phyloP scores from a whole-genome alignment of 176 grass and related monocot genomes.

The Aegilops tauschii region DNA sequence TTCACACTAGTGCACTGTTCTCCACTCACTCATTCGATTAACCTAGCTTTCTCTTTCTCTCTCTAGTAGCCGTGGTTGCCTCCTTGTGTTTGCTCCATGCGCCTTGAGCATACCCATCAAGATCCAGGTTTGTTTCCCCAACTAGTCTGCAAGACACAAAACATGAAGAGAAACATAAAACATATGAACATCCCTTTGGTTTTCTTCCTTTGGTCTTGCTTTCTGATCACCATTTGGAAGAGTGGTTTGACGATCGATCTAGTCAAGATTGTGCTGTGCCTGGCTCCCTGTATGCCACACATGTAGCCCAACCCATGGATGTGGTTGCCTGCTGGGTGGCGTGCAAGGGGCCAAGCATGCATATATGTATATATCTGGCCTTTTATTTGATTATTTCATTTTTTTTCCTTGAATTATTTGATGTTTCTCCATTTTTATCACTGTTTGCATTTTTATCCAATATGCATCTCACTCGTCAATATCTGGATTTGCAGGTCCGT shows the following conservation, averaged over 20 bases:
- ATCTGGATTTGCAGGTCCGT: background rate
- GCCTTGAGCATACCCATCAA: background rate
- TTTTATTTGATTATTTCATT: slow-evolving; percentile 16
- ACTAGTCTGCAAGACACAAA: background rate
- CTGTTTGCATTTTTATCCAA: background rate
- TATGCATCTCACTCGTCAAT: background rate
- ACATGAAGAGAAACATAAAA: background rate
- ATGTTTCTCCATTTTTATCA: background rate
- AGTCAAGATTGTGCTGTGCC: slow-evolving; percentile 54
- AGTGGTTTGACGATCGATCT: slow-evolving; percentile 22
- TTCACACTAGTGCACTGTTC: slow-evolving; percentile 17
- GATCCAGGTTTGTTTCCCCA: slow-evolving; percentile 16
- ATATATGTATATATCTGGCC: slow-evolving; percentile 3
- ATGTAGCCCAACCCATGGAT: slow-evolving; percentile 67
- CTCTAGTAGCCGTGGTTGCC: background rate
- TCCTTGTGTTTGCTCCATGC: background rate
- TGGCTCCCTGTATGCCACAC: slow-evolving; percentile 99
- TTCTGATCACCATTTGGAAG: background rate
- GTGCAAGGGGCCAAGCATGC: slow-evolving; percentile 99
- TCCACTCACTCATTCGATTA: background rate
- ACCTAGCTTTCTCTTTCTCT: slow-evolving; percentile 15
- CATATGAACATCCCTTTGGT: background rate
- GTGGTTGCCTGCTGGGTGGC: slow-evolving; percentile 85
- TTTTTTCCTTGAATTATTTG: background rate
- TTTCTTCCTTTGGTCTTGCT: background rate